A percentile compares a stretch with the other conserved stretches of the same genome.
Conservation (phyloP, 2,329 filamentous ascomycete species). For the Reticulascus tulasneorum region DNA sequence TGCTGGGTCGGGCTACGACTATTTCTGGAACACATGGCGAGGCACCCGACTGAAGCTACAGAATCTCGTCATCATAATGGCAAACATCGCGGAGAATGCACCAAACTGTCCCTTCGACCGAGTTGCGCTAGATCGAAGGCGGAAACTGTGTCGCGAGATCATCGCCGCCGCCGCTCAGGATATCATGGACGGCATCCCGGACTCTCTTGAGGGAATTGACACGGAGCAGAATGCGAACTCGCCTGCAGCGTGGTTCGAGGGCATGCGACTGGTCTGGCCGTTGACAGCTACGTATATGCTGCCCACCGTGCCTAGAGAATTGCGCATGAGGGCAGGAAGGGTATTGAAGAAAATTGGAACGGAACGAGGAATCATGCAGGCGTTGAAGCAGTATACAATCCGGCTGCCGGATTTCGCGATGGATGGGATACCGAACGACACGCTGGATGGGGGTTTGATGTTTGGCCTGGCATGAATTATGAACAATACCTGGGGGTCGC, state of each 20-base stretch:
- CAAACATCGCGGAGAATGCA: conserved; percentile 32
- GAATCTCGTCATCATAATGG: conserved; percentile 25
- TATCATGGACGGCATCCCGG: conserved; percentile 23
- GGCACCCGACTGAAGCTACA: conserved; percentile 31
- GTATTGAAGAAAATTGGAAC: conserved; percentile 28
- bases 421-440: too few relatives aligned
- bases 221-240: conserved; percentile 19
- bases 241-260: conserved; percentile 30
- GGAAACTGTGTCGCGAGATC: conserved; percentile 20
- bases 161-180: conserved; percentile 22
- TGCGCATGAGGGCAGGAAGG: conserved; percentile 22
- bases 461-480: too few relatives aligned
- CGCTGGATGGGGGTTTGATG: too few relatives aligned
- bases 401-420: too few relatives aligned
- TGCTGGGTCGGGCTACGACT: conserved; percentile 11
- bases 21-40: conserved; percentile 28
- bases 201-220: conserved; percentile 20
- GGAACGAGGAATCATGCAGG: conserved; percentile 33
- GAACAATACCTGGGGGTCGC: too few relatives aligned
- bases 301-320: conserved; percentile 21
- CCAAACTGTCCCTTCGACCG: conserved; percentile 17
- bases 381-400: too few relatives aligned
- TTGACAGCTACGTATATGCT: conserved; percentile 27
- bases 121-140: conserved; percentile 22
- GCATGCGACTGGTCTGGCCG: conserved; percentile 34